phyloP scores from a whole-genome alignment of 148 eudicot genomes.

The Euryodendron excelsum region DNA sequence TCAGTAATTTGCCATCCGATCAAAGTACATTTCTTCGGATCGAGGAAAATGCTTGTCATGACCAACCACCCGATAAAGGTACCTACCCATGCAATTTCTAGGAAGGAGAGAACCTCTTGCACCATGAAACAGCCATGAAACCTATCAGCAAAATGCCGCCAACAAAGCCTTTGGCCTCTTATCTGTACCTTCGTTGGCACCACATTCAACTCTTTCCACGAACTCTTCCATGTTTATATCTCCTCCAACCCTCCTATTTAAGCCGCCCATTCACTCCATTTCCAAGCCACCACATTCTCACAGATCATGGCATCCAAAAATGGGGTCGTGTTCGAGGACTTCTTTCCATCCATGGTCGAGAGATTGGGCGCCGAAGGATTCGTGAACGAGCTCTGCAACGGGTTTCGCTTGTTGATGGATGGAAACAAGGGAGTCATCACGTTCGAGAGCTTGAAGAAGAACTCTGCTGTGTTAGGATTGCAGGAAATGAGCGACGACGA shows the following conservation, averaged over 20 bases:
- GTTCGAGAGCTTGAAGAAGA: conserved; percentile 58
- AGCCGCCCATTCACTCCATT: background rate
- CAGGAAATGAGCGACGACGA: conserved; percentile 44
- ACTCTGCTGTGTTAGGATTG: conserved; percentile 40
- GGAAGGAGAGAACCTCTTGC: conserved; percentile 11
- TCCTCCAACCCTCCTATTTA: background rate
- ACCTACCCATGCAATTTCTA: conserved; percentile 13
- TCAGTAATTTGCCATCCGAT: background rate
- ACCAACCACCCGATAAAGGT: background rate
- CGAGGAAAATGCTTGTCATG: background rate
- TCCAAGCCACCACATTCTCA: background rate
- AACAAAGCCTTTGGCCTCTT: background rate
- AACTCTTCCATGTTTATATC: too few species aligned
- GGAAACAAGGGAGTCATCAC: conserved; percentile 49
- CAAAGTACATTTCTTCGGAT: background rate
- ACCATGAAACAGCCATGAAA: background rate
- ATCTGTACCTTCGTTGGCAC: background rate
- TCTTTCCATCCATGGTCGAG: conserved; percentile 53
- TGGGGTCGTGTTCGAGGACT: conserved; percentile 23
- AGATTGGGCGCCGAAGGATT: conserved; percentile 57
- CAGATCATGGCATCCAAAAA: conserved; percentile 12
- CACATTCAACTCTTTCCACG: background rate
- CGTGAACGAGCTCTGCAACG: conserved; percentile 57
- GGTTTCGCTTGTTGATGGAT: conserved; percentile 53
- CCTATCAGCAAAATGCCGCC: background rate